Evolutionary conservation across 2,329 filamentous ascomycete species (phyloP).

Genomic region (Diaporthe citriasiana): DNA sequence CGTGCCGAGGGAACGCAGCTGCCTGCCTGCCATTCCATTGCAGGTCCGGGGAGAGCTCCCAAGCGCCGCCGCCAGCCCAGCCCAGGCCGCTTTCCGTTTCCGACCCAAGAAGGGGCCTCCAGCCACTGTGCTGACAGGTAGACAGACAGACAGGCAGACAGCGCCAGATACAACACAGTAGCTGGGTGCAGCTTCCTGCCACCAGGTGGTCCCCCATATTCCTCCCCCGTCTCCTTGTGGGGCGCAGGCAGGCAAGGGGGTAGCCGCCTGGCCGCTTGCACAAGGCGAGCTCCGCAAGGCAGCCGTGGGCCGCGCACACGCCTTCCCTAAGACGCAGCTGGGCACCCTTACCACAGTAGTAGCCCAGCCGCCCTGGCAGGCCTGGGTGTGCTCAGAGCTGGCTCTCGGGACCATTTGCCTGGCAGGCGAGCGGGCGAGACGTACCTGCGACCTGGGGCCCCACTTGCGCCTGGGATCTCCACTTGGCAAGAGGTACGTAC

Average conservation of each 20-base stretch:
- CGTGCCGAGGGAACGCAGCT: constrained; percentile 9
- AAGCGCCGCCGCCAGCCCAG: background rate
- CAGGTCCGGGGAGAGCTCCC: constrained; percentile 21
- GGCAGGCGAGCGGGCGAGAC: constrained; percentile 10
- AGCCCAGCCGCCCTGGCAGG: background rate
- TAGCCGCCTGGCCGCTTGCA: background rate
- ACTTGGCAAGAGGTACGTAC: constrained; percentile 30
- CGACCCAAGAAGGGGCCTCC: constrained; percentile 7
- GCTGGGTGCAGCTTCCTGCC: background rate
- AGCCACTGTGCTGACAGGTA: constrained; percentile 2
- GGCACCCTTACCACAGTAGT: background rate
- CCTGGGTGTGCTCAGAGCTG: background rate
- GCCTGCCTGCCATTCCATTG: constrained; percentile 16
- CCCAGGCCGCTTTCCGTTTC: constrained; percentile 3
- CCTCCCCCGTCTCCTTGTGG: background rate
- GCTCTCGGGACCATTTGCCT: background rate
- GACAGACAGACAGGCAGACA: background rate
- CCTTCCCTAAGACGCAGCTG: constrained; percentile 2
- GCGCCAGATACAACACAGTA: background rate
- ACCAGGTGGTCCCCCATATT: background rate
- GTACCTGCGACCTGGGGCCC: constrained; percentile 33
- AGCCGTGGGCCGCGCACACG: constrained; percentile 10
- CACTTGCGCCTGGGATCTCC: constrained; percentile 25
- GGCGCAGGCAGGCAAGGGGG: constrained; percentile 17
- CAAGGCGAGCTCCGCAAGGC: constrained; percentile 5